Percentiles rank a stretch among this genome's conserved stretches.
These are phyloP conservation scores for Nevesoporus exiguus DNA, from an alignment of 768 basidiomycete genomes.

Conservation along the genomic window DNA sequence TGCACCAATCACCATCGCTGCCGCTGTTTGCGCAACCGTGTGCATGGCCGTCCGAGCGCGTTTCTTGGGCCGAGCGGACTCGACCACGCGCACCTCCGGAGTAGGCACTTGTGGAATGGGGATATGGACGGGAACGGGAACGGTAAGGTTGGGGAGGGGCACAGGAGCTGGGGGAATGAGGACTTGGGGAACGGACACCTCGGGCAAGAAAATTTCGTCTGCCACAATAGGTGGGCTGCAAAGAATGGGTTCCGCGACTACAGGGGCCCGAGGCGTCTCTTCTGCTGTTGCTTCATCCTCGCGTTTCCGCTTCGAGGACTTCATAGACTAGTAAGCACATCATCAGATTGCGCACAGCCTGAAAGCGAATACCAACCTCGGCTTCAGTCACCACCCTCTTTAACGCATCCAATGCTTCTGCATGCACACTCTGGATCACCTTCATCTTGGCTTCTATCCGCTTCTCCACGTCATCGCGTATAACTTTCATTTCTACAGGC, in stretches of 20 bases:
- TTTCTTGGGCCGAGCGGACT: constrained; percentile 37
- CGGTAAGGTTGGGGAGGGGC: not conserved
- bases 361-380: constrained; percentile 23
- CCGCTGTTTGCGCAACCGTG: constrained; percentile 54
- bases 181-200: constrained; percentile 6
- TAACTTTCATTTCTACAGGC: constrained; percentile 41
- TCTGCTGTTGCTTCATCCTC: constrained; percentile 36
- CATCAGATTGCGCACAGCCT: constrained; percentile 24
- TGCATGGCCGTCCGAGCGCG: constrained; percentile 40
- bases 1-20: constrained; percentile 63
- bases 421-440: constrained; percentile 39
- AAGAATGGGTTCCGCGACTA: not conserved
- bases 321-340: constrained; percentile 22
- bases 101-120: not conserved
- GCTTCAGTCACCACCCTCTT: constrained; percentile 35
- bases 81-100: not conserved
- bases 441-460: constrained; percentile 48
- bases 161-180: constrained; percentile 1
- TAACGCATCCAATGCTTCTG: constrained; percentile 37
- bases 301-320: constrained; percentile 65
- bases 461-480: constrained; percentile 41
- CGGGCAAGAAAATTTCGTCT: not conserved
- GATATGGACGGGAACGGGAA: not conserved
- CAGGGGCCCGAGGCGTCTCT: not conserved
- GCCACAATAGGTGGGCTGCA: not conserved